Evolutionary conservation across 192 early-diverging fungal genomes (phyloP).

Genomic region (Diversispora eburnea): DNA sequence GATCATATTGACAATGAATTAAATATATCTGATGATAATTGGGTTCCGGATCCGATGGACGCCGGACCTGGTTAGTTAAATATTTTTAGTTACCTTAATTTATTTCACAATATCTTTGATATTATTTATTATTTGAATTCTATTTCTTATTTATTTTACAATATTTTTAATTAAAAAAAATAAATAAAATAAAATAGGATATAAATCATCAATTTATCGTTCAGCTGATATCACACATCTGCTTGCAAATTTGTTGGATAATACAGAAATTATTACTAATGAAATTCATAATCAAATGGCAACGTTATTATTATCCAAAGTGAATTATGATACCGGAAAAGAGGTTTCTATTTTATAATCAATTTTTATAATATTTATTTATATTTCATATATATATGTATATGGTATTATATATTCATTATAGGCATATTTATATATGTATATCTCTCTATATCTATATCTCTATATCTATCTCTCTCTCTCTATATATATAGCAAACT

Average conservation of each 20-base stretch:
- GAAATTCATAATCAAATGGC: slow-evolving; percentile 68
- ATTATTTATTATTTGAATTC: background rate
- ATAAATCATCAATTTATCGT: slow-evolving; percentile 31
- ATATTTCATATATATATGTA: too few species aligned
- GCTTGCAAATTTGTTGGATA: slow-evolving; percentile 68
- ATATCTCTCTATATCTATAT: background rate
- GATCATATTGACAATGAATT: slow-evolving; percentile 49
- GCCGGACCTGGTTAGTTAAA: slow-evolving; percentile 42
- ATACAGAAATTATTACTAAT: slow-evolving; percentile 61
- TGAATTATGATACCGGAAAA: slow-evolving; percentile 49
- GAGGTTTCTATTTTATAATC: slow-evolving; percentile 42
- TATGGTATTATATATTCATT: background rate
- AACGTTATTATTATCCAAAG: slow-evolving; percentile 42
- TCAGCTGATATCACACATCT: slow-evolving; percentile 63
- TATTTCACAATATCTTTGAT: too few species aligned
- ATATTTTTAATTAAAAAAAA: too few species aligned
- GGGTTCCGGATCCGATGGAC: slow-evolving; percentile 64
- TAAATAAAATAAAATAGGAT: slow-evolving; percentile 25
- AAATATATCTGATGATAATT: slow-evolving; percentile 36
- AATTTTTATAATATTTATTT: background rate
- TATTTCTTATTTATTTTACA: background rate
- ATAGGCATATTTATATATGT: background rate
- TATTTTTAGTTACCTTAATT: background rate
- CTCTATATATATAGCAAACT: slow-evolving; percentile 37
- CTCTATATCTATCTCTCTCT: background rate